Evolutionary conservation across 129 eudicot genomes (phyloP).

Genomic region (Flaveria sonorensis): DNA sequence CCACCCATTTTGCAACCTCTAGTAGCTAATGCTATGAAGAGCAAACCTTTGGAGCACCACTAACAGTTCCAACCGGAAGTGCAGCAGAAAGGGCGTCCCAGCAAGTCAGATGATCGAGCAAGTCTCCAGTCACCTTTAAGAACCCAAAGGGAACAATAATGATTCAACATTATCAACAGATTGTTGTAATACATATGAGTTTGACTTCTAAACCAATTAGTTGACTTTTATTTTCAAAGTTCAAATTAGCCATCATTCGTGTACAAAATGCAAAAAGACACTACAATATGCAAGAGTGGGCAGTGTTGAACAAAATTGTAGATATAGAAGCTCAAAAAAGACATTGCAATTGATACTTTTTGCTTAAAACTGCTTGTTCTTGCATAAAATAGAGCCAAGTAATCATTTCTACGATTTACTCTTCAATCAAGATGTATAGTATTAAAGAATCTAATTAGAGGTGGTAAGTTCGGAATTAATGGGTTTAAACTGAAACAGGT

Average conservation of each 20-base stretch:
- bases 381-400: neutral
- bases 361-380: neutral
- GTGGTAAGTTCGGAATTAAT: neutral
- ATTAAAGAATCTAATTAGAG: neutral
- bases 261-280: neutral
- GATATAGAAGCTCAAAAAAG: neutral
- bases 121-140: slow-evolving; percentile 69
- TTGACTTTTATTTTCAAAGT: neutral
- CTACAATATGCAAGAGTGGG: too few relatives aligned
- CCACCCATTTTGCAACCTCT: neutral
- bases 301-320: too few relatives aligned
- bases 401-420: neutral
- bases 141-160: slow-evolving; percentile 10
- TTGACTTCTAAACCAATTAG: neutral
- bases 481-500: neutral
- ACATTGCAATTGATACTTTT: neutral
- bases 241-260: neutral
- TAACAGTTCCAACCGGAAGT: slow-evolving; percentile 87
- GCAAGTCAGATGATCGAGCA: slow-evolving; percentile 61
- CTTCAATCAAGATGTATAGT: neutral
- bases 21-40: slow-evolving; percentile 1
- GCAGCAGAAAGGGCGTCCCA: slow-evolving; percentile 93
- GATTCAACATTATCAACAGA: neutral
- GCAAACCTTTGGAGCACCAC: slow-evolving; percentile 89
- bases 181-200: neutral